A percentile compares a stretch with the other conserved stretches of the same genome.
Conservation (phyloP, 2,329 filamentous ascomycete genomes). For the Tolypocladium nubicola region DNA sequence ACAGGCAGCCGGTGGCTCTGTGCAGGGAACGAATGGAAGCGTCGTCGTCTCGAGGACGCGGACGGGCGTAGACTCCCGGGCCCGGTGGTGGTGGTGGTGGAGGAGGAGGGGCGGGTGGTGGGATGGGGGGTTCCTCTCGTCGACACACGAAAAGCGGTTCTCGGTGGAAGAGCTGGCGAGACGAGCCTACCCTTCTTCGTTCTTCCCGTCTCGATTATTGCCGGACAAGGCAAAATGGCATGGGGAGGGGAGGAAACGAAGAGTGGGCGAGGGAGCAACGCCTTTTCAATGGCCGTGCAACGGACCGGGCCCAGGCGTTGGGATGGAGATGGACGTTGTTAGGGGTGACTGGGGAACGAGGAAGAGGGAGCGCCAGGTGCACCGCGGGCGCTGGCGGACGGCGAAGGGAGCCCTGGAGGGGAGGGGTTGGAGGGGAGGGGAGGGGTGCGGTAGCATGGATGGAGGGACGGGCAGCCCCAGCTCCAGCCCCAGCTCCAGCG, state of each 20-base stretch:
- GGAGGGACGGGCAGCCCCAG: background rate
- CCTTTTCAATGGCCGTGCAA: slow-evolving; percentile 28
- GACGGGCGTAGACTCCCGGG: background rate
- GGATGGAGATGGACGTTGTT: slow-evolving; percentile 20
- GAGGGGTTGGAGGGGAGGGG: background rate
- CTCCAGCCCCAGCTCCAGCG: background rate
- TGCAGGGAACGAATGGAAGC: background rate
- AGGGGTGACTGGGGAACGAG: slow-evolving; percentile 13
- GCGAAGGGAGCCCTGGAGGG: background rate
- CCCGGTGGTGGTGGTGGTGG: background rate
- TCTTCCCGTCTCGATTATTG: slow-evolving; percentile 7
- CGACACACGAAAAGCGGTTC: background rate
- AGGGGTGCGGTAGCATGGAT: background rate
- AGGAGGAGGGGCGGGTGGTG: background rate
- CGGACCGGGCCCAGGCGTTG: slow-evolving; percentile 12
- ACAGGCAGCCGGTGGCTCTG: background rate
- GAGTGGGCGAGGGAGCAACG: slow-evolving; percentile 23
- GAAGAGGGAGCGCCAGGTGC: background rate
- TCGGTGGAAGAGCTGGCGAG: background rate
- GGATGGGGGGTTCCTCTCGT: background rate
- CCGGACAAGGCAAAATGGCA: slow-evolving; percentile 2
- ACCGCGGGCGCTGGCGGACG: background rate
- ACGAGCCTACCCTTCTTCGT: slow-evolving; percentile 1
- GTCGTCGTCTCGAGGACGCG: background rate
- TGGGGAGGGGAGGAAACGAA: background rate